These are phyloP conservation scores for Exidia glandulosa DNA, from an alignment of 768 basidiomycete genomes.

Conservation along the genomic window DNA sequence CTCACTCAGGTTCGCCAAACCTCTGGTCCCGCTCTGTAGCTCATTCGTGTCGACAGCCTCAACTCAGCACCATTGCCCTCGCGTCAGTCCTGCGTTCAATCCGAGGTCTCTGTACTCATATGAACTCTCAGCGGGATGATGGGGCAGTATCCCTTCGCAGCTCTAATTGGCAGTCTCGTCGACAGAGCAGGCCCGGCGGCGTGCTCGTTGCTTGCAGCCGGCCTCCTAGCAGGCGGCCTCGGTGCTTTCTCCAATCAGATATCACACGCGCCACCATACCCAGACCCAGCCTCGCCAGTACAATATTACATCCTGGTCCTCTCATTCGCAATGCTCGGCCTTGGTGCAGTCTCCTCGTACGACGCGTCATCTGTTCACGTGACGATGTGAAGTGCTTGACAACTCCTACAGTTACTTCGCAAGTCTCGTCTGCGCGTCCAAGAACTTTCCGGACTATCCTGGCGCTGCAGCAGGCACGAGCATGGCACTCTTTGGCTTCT, in stretches of 20 bases:
- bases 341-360: constrained; percentile 66
- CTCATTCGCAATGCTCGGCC: constrained; percentile 51
- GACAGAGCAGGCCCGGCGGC: constrained; percentile 57
- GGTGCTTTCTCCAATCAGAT: constrained; percentile 51
- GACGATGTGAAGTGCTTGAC: neutral
- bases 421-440: constrained; percentile 63
- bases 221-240: constrained; percentile 51
- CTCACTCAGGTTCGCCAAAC: constrained; percentile 24
- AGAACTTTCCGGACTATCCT: constrained; percentile 51
- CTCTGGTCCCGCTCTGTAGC: neutral
- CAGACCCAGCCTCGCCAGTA: constrained; percentile 26
- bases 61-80: constrained; percentile 65
- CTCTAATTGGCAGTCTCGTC: constrained; percentile 54
- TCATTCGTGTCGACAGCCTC: constrained; percentile 40
- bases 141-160: constrained; percentile 70
- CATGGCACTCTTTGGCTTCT: constrained; percentile 71
- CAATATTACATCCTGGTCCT: constrained; percentile 43
- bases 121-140: constrained; percentile 52
- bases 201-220: constrained; percentile 52
- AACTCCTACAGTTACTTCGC: constrained; percentile 46
- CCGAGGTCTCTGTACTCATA: neutral
- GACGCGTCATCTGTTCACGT: constrained; percentile 17
- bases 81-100: constrained; percentile 37
- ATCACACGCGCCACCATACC: constrained; percentile 30
- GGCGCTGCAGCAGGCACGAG: constrained; percentile 56